phyloP scores from a whole-genome alignment of 768 basidiomycete species.

The Vararia minispora region DNA sequence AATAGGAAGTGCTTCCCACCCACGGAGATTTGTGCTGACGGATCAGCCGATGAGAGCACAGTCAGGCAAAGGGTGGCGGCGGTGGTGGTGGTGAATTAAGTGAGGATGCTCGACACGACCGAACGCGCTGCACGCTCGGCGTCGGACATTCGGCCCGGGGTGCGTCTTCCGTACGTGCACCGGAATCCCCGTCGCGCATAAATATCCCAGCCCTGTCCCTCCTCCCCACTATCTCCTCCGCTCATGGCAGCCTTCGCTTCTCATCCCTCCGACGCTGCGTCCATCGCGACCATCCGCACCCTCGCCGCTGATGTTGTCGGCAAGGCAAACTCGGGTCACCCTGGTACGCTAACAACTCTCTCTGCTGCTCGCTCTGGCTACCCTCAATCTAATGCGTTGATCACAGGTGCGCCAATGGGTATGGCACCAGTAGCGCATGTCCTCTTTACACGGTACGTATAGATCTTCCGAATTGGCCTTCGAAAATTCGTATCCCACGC shows the following conservation, averaged over 20 bases:
- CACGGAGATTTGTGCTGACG: conserved; percentile 9
- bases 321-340: conserved; percentile 92
- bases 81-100: neutral
- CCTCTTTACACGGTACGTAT: conserved; percentile 60
- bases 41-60: conserved; percentile 1
- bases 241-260: conserved; percentile 30
- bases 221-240: conserved; percentile 10
- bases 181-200: conserved; percentile 5
- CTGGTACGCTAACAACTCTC: conserved; percentile 33
- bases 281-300: conserved; percentile 64
- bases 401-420: conserved; percentile 83
- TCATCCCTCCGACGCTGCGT: conserved; percentile 36
- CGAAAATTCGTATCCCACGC: neutral
- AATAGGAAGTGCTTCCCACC: too few relatives aligned
- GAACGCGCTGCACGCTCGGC: neutral
- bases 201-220: conserved; percentile 12
- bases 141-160: neutral
- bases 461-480: too few relatives aligned
- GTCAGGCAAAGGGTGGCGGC: neutral
- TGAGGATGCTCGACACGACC: neutral
- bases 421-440: conserved; percentile 80
- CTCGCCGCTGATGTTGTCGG: conserved; percentile 68
- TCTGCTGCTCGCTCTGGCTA: neutral
- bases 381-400: neutral
- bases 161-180: neutral